These are phyloP conservation scores for Dothideomycetidae sp. DNA, from an alignment of 2,329 filamentous ascomycete species.

Conservation along the genomic window DNA sequence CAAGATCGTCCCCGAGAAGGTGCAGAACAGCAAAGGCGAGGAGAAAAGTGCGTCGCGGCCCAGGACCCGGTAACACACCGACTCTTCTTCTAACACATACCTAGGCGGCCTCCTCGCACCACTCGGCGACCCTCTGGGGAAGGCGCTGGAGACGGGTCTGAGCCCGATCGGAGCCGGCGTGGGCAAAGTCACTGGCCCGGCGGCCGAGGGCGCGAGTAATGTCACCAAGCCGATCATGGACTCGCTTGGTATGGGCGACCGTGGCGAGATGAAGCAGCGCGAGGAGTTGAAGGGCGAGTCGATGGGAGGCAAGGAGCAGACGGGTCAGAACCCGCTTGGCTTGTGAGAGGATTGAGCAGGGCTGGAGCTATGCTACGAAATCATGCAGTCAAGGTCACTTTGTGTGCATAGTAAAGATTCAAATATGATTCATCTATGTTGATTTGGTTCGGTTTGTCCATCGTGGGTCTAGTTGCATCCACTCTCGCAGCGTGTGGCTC, in stretches of 20 bases:
- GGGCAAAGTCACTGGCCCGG: constrained; percentile 18
- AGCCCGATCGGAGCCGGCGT: constrained; percentile 20
- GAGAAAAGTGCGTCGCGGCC: constrained; percentile 12
- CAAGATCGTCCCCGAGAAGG: constrained; percentile 15
- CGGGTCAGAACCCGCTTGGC: constrained; percentile 23
- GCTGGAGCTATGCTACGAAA: no score
- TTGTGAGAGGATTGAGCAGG: constrained; percentile 14
- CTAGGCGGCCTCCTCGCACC: constrained; percentile 16
- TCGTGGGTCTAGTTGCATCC: no score
- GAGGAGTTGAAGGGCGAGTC: constrained; percentile 18
- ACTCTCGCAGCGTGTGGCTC: no score
- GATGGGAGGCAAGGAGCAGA: constrained; percentile 24
- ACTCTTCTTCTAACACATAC: constrained; percentile 13
- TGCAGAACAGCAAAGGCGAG: constrained; percentile 7
- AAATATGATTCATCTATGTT: no score
- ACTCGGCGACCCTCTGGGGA: constrained; percentile 22
- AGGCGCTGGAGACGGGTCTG: constrained; percentile 20
- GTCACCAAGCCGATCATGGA: constrained; percentile 17
- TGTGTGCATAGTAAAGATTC: no score
- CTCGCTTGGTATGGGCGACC: constrained; percentile 14
- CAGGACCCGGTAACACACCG: no score
- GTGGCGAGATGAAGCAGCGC: constrained; percentile 15
- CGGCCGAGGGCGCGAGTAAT: constrained; percentile 17
- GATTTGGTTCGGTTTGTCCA: no score
- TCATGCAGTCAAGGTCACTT: no score